These are phyloP conservation scores for Aspergillus ustus DNA, from an alignment of 2,329 filamentous ascomycete species.

Conservation along the genomic window DNA sequence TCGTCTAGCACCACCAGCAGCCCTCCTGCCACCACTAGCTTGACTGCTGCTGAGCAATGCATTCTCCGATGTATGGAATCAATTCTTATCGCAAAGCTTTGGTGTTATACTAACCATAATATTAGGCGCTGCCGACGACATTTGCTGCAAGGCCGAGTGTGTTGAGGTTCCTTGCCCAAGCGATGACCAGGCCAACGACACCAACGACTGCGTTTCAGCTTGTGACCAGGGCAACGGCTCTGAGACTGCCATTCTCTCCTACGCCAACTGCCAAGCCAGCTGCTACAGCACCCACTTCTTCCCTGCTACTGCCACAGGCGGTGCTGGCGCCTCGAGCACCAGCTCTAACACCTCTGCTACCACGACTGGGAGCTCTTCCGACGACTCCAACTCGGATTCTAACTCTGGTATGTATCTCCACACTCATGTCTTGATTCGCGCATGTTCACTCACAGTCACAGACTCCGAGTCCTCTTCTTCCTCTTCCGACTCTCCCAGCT, in stretches of 20 bases:
- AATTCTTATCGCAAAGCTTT: background rate
- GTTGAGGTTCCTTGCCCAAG: slow-evolving; percentile 57
- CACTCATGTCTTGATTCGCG: background rate
- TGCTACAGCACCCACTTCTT: slow-evolving; percentile 58
- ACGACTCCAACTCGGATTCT: slow-evolving; percentile 19
- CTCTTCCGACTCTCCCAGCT: slow-evolving; percentile 21
- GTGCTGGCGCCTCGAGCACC: slow-evolving; percentile 27
- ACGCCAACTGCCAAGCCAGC: slow-evolving; percentile 52
- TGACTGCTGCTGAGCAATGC: slow-evolving; percentile 40
- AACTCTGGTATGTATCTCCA: background rate
- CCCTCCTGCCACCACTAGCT: slow-evolving; percentile 39
- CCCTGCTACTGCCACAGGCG: slow-evolving; percentile 32
- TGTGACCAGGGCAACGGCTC: slow-evolving; percentile 60
- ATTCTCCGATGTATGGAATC: slow-evolving; percentile 39
- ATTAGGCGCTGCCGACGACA: slow-evolving; percentile 48
- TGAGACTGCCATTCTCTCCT: slow-evolving; percentile 50
- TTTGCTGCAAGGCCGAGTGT: slow-evolving; percentile 58
- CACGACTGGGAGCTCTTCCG: slow-evolving; percentile 27
- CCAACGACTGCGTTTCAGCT: slow-evolving; percentile 56
- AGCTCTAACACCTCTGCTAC: slow-evolving; percentile 30
- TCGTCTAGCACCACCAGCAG: slow-evolving; percentile 27
- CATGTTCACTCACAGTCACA: background rate
- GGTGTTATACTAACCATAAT: slow-evolving; percentile 6
- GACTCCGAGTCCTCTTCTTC: slow-evolving; percentile 23
- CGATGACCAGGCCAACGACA: slow-evolving; percentile 54